Base-by-base conservation (phyloP, 1,139 yeast genomes). In the Yamadazyma sp. region DNA sequence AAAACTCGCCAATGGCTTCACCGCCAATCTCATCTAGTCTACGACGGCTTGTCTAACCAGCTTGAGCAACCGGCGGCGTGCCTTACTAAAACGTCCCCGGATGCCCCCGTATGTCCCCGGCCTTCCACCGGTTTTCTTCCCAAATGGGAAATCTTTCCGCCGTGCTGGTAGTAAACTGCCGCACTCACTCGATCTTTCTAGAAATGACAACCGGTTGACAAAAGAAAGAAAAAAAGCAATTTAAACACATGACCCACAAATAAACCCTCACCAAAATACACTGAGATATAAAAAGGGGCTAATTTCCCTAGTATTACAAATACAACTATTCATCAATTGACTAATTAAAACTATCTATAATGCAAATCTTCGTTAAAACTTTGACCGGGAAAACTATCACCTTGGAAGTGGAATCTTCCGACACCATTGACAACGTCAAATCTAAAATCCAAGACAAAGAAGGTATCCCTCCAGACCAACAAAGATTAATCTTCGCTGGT, bases 301-400 rank as follows among this genome's bases (percentile, higher is more conserved):
- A 34, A 30, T 36, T 38, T 34, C 40, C 45, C 8, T 5, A 20
- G 8, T 32, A 12, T 22, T 37, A 14, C 16, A 14, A 27, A 20
- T 15, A 38, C 40, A 32, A 29, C 29, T 20, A n/a, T 8, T 25
- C n/a, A 32, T 33, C 15, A 20, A 27, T 22, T 23, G 15, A 17
- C 8, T 20, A 20, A 20, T 20, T 6, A 20, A 20, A 20, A 20
- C 18, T 14, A 18, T 18, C 8, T 73, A 78, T 69, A 64, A 87
- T 87, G 96, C 95, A 87, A 77, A 87, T 87, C 76, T 88, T 88
- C 77, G 95, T 88, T 76, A 87, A 87, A 77, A 87, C 96, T 75
- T 77, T 88, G 63, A 87, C 96, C 56, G 96, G 96, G 74, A 88
- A 86, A 68, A 81, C 87, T 32, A 81, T 81, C 51, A 81, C 87